A percentile compares a stretch with the other conserved stretches of the same genome.
These are phyloP conservation scores for Blastobotrys aristatus DNA, from an alignment of 1,139 yeast genomes.

Conservation along the genomic window DNA sequence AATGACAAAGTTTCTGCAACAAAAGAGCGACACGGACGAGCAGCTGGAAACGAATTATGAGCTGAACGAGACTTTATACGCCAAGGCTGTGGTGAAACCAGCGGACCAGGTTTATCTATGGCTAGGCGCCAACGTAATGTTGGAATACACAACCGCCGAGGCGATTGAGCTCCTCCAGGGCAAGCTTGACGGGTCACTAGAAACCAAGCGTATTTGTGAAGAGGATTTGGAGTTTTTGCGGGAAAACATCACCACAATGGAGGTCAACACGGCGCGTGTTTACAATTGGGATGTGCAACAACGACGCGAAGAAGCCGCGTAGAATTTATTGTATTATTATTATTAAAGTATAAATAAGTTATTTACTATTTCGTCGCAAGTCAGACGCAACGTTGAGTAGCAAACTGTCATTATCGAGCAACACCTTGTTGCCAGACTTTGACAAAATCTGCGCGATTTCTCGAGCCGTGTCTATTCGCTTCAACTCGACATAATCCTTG, in stretches of 20 bases:
- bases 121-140: slow-evolving; percentile 98
- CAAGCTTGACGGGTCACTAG: slow-evolving; percentile 59
- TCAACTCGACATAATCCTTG: slow-evolving; percentile 90
- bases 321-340: not conserved
- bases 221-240: slow-evolving; percentile 87
- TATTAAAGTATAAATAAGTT: not conserved
- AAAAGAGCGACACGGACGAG: slow-evolving; percentile 42
- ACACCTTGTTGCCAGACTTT: slow-evolving; percentile 81
- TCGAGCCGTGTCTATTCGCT: slow-evolving; percentile 93
- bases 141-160: slow-evolving; percentile 87
- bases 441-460: slow-evolving; percentile 89
- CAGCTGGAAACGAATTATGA: slow-evolving; percentile 72
- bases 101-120: slow-evolving; percentile 70
- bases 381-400: slow-evolving; percentile 68
- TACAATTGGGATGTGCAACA: slow-evolving; percentile 95
- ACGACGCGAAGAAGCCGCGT: slow-evolving; percentile 43
- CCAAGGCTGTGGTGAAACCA: slow-evolving; percentile 68
- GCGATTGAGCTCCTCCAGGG: slow-evolving; percentile 66
- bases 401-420: slow-evolving; percentile 88
- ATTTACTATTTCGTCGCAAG: slow-evolving; percentile 9
- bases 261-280: slow-evolving; percentile 91
- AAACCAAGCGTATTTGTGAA: slow-evolving; percentile 54
- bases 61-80: slow-evolving; percentile 84
- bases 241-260: slow-evolving; percentile 95
- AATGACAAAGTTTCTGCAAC: slow-evolving; percentile 57